Evolutionary conservation across 2,329 filamentous ascomycete species (phyloP).

Genomic region (Aspergillus transmontanensis): DNA sequence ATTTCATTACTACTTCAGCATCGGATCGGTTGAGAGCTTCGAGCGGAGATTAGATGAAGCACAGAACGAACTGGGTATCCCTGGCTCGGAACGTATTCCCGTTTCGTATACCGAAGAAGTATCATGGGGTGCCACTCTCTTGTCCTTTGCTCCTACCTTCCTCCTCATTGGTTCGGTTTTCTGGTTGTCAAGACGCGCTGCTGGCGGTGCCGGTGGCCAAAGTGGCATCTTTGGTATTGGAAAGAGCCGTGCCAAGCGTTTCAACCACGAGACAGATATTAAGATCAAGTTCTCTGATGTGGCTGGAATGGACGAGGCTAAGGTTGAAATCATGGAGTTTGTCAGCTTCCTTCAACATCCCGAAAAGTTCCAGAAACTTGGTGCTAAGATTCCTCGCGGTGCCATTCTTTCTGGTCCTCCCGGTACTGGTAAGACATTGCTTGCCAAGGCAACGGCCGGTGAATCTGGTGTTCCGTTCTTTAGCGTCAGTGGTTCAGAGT

Average conservation of each 20-base stretch:
- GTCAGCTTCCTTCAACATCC: constrained; percentile 96
- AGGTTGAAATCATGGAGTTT: constrained; percentile 98
- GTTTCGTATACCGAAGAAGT: constrained; percentile 83
- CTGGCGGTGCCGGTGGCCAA: constrained; percentile 63
- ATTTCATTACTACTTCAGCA: constrained; percentile 90
- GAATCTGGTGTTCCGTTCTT: constrained; percentile 98
- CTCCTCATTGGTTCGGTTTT: constrained; percentile 81
- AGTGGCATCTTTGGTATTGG: constrained; percentile 94
- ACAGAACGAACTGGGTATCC: constrained; percentile 84
- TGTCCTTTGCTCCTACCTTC: constrained; percentile 84
- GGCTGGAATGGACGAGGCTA: constrained; percentile 97
- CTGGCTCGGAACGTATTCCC: constrained; percentile 84
- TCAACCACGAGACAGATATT: constrained; percentile 95
- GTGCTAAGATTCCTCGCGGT: constrained; percentile 95
- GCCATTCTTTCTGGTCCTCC: constrained; percentile 97
- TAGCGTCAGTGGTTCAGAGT: constrained; percentile 97
- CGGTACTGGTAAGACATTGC: constrained; percentile 95
- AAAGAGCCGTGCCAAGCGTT: constrained; percentile 92
- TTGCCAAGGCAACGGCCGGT: constrained; percentile 95
- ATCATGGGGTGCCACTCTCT: constrained; percentile 68
- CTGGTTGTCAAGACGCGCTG: constrained; percentile 76
- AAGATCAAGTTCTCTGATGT: constrained; percentile 98
- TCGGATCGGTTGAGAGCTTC: constrained; percentile 91
- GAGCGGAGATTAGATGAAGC: constrained; percentile 86
- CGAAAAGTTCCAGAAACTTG: constrained; percentile 86